phyloP scores from a whole-genome alignment of 257 asterid species.

The Jacaranda mimosifolia region DNA sequence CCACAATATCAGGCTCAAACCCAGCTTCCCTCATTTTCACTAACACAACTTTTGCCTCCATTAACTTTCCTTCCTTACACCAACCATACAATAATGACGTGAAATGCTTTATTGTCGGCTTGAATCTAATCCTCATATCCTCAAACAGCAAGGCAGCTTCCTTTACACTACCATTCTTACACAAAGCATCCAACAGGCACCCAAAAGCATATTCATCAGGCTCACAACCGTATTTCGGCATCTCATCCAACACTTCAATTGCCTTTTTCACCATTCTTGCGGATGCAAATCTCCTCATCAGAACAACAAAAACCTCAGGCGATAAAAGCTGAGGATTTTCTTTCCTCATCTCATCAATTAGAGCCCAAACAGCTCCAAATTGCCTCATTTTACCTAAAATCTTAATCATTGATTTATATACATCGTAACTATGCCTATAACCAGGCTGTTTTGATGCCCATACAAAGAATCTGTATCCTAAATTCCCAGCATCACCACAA shows the following conservation, averaged over 20 bases:
- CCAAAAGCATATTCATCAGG: constrained; percentile 94
- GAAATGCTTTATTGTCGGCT: constrained; percentile 79
- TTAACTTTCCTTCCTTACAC: constrained; percentile 90
- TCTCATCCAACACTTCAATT: constrained; percentile 87
- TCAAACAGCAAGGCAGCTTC: constrained; percentile 90
- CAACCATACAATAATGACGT: constrained; percentile 87
- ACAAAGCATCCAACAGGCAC: constrained; percentile 88
- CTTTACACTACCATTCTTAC: constrained; percentile 88
- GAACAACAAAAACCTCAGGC: constrained; percentile 74
- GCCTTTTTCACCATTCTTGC: constrained; percentile 94
- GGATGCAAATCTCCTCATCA: constrained; percentile 95
- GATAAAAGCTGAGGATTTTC: constrained; percentile 77
- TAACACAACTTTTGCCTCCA: constrained; percentile 87
- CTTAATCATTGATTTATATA: constrained; percentile 83
- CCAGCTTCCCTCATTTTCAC: constrained; percentile 92
- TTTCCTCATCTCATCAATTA: constrained; percentile 90
- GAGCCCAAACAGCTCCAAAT: constrained; percentile 97
- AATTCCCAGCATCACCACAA: constrained; percentile 95
- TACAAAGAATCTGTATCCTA: constrained; percentile 82
- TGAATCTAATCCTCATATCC: constrained; percentile 76
- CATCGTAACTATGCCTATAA: constrained; percentile 77
- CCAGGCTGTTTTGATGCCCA: constrained; percentile 90
- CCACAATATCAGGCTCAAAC: constrained; percentile 88
- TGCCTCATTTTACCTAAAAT: constrained; percentile 88
- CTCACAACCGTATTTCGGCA: constrained; percentile 90